Evolutionary conservation across 345 rosid genomes (phyloP).

Genomic region (Abelmoschus esculentus): DNA sequence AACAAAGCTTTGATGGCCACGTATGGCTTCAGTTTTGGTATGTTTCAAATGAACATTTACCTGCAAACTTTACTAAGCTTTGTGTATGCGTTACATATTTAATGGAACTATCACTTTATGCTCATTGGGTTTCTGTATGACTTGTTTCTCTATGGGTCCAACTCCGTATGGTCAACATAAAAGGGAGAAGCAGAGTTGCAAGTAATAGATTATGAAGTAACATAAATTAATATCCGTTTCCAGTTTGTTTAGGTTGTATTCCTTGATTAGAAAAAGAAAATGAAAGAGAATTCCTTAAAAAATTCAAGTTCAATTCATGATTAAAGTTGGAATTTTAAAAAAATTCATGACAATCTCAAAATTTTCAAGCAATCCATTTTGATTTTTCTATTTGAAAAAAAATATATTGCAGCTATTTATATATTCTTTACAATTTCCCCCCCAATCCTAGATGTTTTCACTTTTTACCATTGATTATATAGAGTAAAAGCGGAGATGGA

Average conservation of each 20-base stretch:
- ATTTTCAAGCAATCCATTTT: neutral
- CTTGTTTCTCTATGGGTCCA: neutral
- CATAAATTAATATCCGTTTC: neutral
- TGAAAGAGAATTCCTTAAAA: neutral
- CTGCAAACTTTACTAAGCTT: neutral
- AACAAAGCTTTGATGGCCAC: slow-evolving; percentile 96
- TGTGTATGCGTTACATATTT: neutral
- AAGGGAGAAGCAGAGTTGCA: neutral
- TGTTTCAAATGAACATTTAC: slow-evolving; percentile 10
- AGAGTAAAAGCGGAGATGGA: neutral
- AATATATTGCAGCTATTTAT: neutral
- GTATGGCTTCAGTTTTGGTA: slow-evolving; percentile 91
- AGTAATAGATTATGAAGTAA: neutral
- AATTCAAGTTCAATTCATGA: neutral
- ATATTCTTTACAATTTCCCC: neutral
- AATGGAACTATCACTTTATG: neutral
- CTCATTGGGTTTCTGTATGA: neutral
- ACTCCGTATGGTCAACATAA: neutral
- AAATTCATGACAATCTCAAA: neutral
- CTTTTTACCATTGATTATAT: neutral
- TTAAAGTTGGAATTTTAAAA: neutral
- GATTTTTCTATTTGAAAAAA: neutral
- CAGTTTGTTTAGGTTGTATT: neutral
- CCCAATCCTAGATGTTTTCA: neutral
- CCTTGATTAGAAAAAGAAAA: neutral